Evolutionary conservation across 2,329 filamentous ascomycete species (phyloP).

Genomic region (Beauveria rudraprayagi): DNA sequence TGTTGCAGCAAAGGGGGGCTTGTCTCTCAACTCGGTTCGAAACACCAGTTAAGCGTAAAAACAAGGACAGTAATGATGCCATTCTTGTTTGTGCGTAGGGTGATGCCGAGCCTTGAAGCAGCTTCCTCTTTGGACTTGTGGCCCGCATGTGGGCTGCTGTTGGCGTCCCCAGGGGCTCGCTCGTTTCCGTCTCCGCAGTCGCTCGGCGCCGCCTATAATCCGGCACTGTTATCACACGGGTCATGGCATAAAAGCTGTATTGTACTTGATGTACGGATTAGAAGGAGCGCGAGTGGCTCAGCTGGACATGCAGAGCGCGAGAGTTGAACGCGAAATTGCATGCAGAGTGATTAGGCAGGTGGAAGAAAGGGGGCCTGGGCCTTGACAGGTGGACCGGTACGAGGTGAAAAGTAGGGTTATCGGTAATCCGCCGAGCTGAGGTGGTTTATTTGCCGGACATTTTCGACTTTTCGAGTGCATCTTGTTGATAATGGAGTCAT

Average conservation of each 20-base stretch:
- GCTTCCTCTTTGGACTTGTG: constrained; percentile 7
- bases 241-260: too few species aligned
- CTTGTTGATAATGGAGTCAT: too few species aligned
- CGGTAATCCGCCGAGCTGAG: too few species aligned
- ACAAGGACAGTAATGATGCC: background rate
- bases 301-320: background rate
- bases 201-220: background rate
- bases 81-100: background rate
- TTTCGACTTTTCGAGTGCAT: too few species aligned
- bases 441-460: too few species aligned
- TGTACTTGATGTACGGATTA: background rate
- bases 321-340: background rate
- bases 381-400: background rate
- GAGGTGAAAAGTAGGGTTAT: too few species aligned
- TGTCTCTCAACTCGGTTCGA: background rate
- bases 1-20: background rate
- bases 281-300: background rate
- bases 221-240: background rate
- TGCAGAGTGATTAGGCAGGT: background rate
- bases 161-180: background rate
- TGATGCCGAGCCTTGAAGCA: background rate
- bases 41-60: constrained; percentile 2
- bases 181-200: background rate
- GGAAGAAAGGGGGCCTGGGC: background rate
- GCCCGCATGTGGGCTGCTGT: background rate